Evolutionary conservation across 306 rosid species (phyloP).

Genomic region (Chamaecrista fasciculata): DNA sequence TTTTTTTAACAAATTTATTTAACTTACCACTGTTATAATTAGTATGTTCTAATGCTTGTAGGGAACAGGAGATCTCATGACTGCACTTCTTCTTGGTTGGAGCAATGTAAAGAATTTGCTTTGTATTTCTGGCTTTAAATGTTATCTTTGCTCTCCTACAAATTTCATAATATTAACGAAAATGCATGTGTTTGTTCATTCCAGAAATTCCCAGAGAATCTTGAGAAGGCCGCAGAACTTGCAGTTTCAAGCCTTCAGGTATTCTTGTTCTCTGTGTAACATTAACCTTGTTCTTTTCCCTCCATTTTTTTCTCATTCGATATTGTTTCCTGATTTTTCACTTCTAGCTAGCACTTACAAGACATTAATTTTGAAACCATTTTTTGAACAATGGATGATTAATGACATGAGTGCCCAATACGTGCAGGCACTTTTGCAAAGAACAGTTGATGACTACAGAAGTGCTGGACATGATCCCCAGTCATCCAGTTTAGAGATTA

Average conservation of each 20-base stretch:
- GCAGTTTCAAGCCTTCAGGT: slow-evolving; percentile 91
- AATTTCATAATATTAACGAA: slow-evolving; percentile 13
- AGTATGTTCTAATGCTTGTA: slow-evolving; percentile 35
- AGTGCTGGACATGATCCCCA: slow-evolving; percentile 53
- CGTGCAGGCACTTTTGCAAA: slow-evolving; percentile 63
- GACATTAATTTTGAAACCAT: slow-evolving; percentile 1
- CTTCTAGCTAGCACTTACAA: not conserved
- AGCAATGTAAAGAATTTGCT: slow-evolving; percentile 65
- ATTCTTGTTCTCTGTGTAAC: slow-evolving; percentile 16
- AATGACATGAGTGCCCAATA: slow-evolving; percentile 6
- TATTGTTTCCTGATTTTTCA: not conserved
- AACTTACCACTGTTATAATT: too few relatives aligned
- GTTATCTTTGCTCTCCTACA: slow-evolving; percentile 2
- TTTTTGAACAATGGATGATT: not conserved
- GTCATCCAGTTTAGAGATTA: slow-evolving; percentile 73
- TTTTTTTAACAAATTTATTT: not conserved
- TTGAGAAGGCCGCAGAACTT: slow-evolving; percentile 74
- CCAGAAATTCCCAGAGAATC: slow-evolving; percentile 68
- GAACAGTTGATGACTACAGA: slow-evolving; percentile 57
- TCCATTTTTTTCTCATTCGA: slow-evolving; percentile 4
- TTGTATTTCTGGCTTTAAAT: slow-evolving; percentile 1
- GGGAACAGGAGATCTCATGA: slow-evolving; percentile 90
- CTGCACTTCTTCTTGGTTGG: slow-evolving; percentile 91
- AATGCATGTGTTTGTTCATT: slow-evolving; percentile 25
- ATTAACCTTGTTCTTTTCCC: not conserved